Conservation (phyloP, 371 early-diverging fungal species). For the Coemansia sp. region DNA sequence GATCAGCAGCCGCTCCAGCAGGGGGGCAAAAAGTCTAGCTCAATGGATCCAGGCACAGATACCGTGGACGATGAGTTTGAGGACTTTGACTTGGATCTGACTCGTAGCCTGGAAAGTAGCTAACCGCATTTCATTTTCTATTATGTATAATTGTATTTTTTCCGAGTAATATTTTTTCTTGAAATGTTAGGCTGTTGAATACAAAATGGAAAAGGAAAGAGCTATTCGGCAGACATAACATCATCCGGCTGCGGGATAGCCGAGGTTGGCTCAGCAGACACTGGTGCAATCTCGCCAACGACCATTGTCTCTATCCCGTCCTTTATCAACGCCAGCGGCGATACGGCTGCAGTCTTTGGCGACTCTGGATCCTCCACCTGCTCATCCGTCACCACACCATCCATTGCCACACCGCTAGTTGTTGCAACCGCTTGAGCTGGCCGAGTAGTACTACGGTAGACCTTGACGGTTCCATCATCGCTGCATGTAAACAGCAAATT, state of each 20-base stretch:
- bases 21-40: background rate
- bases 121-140: background rate
- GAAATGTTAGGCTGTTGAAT: background rate
- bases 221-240: background rate
- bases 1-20: slow-evolving; percentile 3
- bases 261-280: background rate
- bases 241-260: background rate
- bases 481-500: slow-evolving; percentile 77
- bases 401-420: background rate
- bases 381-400: background rate
- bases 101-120: slow-evolving; percentile 25
- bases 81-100: slow-evolving; percentile 34
- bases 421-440: background rate
- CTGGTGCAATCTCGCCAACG: slow-evolving; percentile 18
- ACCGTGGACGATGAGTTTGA: slow-evolving; percentile 33
- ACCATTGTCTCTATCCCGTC: slow-evolving; percentile 43
- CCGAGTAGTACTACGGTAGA: slow-evolving; percentile 21
- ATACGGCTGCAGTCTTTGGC: slow-evolving; percentile 31
- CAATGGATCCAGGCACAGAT: slow-evolving; percentile 4
- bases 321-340: slow-evolving; percentile 34
- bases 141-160: background rate
- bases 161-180: background rate
- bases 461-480: slow-evolving; percentile 61
- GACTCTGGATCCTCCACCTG: slow-evolving; percentile 10
- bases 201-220: background rate